Evolutionary conservation across 2,329 filamentous ascomycete species (phyloP).

Genomic region (Phyllosticta capitalensis): DNA sequence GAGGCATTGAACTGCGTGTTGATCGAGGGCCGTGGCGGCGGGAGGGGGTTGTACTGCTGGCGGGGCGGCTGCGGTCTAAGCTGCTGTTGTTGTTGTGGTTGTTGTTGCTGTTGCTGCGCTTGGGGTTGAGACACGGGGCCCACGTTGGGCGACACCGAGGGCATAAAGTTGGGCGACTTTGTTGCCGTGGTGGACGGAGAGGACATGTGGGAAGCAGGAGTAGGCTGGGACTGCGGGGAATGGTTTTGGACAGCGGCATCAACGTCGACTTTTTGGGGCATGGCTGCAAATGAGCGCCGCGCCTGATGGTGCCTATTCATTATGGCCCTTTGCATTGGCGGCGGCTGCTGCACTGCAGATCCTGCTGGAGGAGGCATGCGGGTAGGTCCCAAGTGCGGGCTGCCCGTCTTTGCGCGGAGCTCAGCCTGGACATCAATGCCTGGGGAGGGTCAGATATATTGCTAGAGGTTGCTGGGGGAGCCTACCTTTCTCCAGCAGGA

Average conservation of each 20-base stretch:
- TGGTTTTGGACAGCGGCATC: constrained; percentile 37
- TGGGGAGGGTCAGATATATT: constrained; percentile 27
- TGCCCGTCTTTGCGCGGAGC: constrained; percentile 83
- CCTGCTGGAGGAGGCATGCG: constrained; percentile 42
- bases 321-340: constrained; percentile 70
- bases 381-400: constrained; percentile 65
- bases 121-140: constrained; percentile 42
- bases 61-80: constrained; percentile 39
- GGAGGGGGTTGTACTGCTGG: constrained; percentile 36
- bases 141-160: constrained; percentile 52
- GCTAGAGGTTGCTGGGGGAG: background rate
- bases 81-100: constrained; percentile 39
- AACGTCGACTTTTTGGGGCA: constrained; percentile 62
- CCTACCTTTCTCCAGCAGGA: constrained; percentile 88
- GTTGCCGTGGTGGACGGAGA: constrained; percentile 51
- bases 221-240: constrained; percentile 69
- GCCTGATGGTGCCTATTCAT: constrained; percentile 65
- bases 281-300: constrained; percentile 61
- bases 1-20: constrained; percentile 26
- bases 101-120: constrained; percentile 33
- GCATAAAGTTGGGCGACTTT: constrained; percentile 52
- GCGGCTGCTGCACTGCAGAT: constrained; percentile 50
- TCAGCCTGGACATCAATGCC: constrained; percentile 97
- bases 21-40: constrained; percentile 29
- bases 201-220: constrained; percentile 67